Conservation (phyloP, 129 eudicot species). For the Lonicera japonica region DNA sequence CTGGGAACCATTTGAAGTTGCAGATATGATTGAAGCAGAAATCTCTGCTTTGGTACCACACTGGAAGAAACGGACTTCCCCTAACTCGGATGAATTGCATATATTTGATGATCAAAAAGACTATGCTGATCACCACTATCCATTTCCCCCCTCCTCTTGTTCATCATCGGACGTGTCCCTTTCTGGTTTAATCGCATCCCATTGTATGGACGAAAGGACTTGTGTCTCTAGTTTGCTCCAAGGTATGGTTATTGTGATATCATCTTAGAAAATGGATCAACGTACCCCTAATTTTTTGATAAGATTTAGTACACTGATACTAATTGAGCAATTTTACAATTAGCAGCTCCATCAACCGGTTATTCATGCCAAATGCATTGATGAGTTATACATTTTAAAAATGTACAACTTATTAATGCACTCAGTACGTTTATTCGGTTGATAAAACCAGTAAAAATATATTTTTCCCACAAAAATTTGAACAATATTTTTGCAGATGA, state of each 20-base stretch:
- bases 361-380: too few relatives aligned
- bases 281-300: too few relatives aligned
- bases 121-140: slow-evolving; percentile 37
- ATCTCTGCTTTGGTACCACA: slow-evolving; percentile 56
- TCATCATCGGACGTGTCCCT: slow-evolving; percentile 63
- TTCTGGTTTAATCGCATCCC: slow-evolving; percentile 29
- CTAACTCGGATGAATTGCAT: slow-evolving; percentile 7
- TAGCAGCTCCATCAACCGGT: too few relatives aligned
- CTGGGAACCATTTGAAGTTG: slow-evolving; percentile 71
- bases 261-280: too few relatives aligned
- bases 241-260: slow-evolving; percentile 35
- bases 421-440: too few relatives aligned
- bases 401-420: too few relatives aligned
- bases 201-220: slow-evolving; percentile 13
- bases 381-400: too few relatives aligned
- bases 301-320: too few relatives aligned
- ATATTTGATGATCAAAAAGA: slow-evolving; percentile 32
- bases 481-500: slow-evolving; percentile 48
- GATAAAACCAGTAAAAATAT: too few relatives aligned
- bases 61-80: slow-evolving; percentile 27
- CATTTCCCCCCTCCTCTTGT: slow-evolving; percentile 37
- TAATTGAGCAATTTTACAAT: too few relatives aligned
- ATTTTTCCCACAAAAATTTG: too few relatives aligned
- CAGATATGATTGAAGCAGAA: slow-evolving; percentile 86
- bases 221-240: slow-evolving; percentile 36